A percentile compares a stretch with the other conserved stretches of the same genome.
These are phyloP conservation scores for Podospora pseudopauciseta DNA, from an alignment of 495 filamentous ascomycete species.

Conservation along the genomic window DNA sequence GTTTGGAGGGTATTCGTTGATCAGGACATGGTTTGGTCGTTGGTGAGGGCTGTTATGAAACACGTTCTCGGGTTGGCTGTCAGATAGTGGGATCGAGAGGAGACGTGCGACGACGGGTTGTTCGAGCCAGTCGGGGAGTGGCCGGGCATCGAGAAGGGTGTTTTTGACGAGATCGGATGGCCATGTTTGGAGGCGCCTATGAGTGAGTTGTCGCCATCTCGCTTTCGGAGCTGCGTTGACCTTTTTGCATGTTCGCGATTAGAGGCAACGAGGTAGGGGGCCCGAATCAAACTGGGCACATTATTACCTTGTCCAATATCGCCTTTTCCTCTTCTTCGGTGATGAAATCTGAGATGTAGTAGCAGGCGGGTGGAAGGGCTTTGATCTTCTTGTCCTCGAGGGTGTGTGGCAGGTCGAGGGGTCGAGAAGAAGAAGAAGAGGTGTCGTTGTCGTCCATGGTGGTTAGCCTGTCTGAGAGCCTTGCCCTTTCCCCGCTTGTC, in stretches of 20 bases:
- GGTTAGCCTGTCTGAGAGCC: background rate
- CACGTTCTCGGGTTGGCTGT: conserved; percentile 40
- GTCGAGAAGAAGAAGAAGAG: background rate
- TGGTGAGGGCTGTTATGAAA: conserved; percentile 70
- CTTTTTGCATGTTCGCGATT: conserved; percentile 26
- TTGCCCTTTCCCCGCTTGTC: background rate
- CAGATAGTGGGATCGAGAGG: conserved; percentile 43
- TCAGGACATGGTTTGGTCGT: conserved; percentile 82
- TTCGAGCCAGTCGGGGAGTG: conserved; percentile 74
- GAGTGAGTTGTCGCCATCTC: conserved; percentile 78
- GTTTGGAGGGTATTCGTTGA: conserved; percentile 86
- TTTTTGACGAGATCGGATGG: conserved; percentile 73
- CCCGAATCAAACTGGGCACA: conserved; percentile 2
- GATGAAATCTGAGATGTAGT: conserved; percentile 89
- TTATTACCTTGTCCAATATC: conserved; percentile 64
- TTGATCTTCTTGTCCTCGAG: conserved; percentile 54
- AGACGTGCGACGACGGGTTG: conserved; percentile 69
- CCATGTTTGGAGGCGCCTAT: conserved; percentile 86
- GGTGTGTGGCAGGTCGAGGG: conserved; percentile 35
- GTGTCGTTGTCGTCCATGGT: background rate
- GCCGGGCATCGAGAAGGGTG: conserved; percentile 62
- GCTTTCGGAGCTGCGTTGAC: conserved; percentile 63
- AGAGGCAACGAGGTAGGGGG: conserved; percentile 14
- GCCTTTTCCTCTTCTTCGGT: conserved; percentile 65
- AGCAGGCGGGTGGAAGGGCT: conserved; percentile 61